These are phyloP conservation scores for Carpinus viminea DNA, from an alignment of 306 rosid species.

Conservation along the genomic window DNA sequence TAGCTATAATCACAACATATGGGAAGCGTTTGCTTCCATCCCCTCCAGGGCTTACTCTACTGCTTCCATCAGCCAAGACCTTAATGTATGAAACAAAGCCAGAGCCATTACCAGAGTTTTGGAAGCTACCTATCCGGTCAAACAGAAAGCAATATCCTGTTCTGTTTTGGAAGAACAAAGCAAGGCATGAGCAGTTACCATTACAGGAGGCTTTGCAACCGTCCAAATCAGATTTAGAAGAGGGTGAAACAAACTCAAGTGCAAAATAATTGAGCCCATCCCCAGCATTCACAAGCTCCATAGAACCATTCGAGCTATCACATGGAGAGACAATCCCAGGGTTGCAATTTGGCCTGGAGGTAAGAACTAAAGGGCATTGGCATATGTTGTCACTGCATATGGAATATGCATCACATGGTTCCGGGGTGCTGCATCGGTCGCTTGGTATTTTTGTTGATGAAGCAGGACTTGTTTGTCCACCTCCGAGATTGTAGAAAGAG, in stretches of 20 bases:
- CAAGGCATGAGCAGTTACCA: slow-evolving; percentile 77
- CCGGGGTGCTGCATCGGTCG: slow-evolving; percentile 68
- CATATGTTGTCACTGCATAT: slow-evolving; percentile 54
- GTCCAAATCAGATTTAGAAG: slow-evolving; percentile 54
- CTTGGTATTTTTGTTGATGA: slow-evolving; percentile 55
- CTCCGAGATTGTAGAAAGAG: slow-evolving; percentile 56
- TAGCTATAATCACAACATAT: slow-evolving; percentile 52
- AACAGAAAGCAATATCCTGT: slow-evolving; percentile 70
- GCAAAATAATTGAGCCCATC: slow-evolving; percentile 66
- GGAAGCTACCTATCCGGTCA: slow-evolving; percentile 78
- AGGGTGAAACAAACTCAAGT: slow-evolving; percentile 54
- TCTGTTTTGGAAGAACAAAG: slow-evolving; percentile 69
- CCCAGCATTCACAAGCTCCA: slow-evolving; percentile 51
- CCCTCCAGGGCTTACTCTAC: slow-evolving; percentile 31
- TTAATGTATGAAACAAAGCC: slow-evolving; percentile 72
- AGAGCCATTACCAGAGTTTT: slow-evolving; percentile 40
- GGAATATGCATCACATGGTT: slow-evolving; percentile 68
- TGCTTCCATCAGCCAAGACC: slow-evolving; percentile 40
- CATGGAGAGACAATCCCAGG: slow-evolving; percentile 67
- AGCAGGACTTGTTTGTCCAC: slow-evolving; percentile 32
- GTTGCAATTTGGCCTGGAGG: slow-evolving; percentile 52
- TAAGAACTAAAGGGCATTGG: slow-evolving; percentile 74
- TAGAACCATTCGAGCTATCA: slow-evolving; percentile 20
- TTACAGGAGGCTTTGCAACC: slow-evolving; percentile 65
- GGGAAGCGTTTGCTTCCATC: slow-evolving; percentile 40